A percentile compares a stretch with the other conserved stretches of the same genome.
phyloP scores from a whole-genome alignment of 2,329 filamentous ascomycete species.

The Emergomyces orientalis region DNA sequence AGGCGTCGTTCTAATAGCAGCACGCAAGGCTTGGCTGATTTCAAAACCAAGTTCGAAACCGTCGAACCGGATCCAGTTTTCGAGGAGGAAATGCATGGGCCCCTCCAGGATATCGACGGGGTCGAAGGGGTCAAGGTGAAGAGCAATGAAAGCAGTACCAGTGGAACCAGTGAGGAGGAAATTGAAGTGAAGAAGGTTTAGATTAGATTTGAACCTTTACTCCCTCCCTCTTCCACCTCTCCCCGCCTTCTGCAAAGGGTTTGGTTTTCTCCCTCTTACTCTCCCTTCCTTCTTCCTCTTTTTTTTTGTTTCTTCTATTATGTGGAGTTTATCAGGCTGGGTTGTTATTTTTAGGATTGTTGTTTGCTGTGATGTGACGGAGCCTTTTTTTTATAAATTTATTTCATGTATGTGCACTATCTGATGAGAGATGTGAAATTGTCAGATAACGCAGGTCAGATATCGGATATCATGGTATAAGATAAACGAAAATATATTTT shows the following conservation, averaged over 20 bases:
- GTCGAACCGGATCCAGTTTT: conserved; percentile 85
- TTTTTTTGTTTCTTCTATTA: background rate
- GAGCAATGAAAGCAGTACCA: conserved; percentile 7
- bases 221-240: background rate
- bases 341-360: background rate
- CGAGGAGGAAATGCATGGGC: conserved; percentile 73
- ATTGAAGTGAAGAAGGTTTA: conserved; percentile 7
- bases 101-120: conserved; percentile 47
- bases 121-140: conserved; percentile 20
- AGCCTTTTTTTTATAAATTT: background rate
- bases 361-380: background rate
- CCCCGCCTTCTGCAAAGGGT: background rate
- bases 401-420: background rate
- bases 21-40: conserved; percentile 61
- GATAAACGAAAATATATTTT: background rate
- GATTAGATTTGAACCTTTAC: background rate
- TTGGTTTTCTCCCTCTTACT: background rate
- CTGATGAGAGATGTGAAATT: background rate
- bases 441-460: background rate
- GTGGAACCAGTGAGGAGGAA: conserved; percentile 8
- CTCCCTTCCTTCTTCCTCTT: background rate
- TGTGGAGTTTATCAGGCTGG: background rate
- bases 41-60: conserved; percentile 96
- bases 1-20: conserved; percentile 91
- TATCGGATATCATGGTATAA: background rate